Percentiles rank a stretch among this genome's conserved stretches.
Evolutionary conservation across 257 asterid genomes (phyloP).

Genomic region (Jasminum sambac): DNA sequence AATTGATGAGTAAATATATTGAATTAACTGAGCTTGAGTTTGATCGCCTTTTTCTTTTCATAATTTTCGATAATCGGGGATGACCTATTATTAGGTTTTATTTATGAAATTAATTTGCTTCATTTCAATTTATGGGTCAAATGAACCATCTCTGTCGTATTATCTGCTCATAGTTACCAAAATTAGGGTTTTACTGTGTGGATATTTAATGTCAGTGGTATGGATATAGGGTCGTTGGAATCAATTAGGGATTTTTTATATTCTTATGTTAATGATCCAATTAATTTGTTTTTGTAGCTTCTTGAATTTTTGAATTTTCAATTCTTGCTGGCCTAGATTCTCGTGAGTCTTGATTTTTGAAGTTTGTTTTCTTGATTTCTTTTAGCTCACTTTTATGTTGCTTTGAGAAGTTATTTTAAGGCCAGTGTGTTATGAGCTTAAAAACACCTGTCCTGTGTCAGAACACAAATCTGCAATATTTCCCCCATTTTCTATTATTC

Average conservation of each 20-base stretch:
- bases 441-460: background rate
- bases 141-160: slow-evolving; percentile 18
- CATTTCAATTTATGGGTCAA: slow-evolving; percentile 12
- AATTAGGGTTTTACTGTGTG: slow-evolving; percentile 27
- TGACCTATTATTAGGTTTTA: background rate
- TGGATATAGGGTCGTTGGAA: slow-evolving; percentile 37
- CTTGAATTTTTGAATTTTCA: background rate
- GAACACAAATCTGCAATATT: slow-evolving; percentile 20
- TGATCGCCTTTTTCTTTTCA: slow-evolving; percentile 35
- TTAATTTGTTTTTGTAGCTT: slow-evolving; percentile 10
- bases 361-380: slow-evolving; percentile 6
- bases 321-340: background rate
- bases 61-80: background rate
- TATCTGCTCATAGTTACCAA: slow-evolving; percentile 20
- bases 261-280: slow-evolving; percentile 12
- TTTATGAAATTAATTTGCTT: slow-evolving; percentile 1
- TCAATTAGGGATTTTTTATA: slow-evolving; percentile 3
- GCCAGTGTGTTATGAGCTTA: slow-evolving; percentile 1
- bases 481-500: background rate
- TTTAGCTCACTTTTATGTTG: slow-evolving; percentile 12
- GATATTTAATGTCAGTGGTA: slow-evolving; percentile 22
- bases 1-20: slow-evolving; percentile 18
- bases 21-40: slow-evolving; percentile 27
- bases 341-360: background rate
- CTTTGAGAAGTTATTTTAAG: slow-evolving; percentile 11